Conservation (phyloP, 441 rosid genomes). For the Sinapis alba region DNA sequence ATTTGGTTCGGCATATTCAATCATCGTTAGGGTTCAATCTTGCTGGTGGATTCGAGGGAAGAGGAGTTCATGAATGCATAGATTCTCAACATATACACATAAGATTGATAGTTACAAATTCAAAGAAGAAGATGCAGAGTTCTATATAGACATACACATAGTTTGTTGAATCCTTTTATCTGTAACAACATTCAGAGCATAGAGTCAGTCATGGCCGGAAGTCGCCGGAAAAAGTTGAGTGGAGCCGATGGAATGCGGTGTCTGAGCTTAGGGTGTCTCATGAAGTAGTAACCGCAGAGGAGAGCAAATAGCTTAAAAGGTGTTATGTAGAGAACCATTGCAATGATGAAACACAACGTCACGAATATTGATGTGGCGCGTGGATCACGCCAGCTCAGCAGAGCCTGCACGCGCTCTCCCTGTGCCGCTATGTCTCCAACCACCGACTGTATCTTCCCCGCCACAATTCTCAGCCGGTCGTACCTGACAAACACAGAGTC, state of each 20-base stretch:
- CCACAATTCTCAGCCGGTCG: conserved; percentile 79
- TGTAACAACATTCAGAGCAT: conserved; percentile 53
- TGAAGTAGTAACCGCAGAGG: conserved; percentile 55
- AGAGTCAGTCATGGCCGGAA: conserved; percentile 81
- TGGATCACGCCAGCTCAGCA: conserved; percentile 92
- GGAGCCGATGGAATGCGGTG: conserved; percentile 70
- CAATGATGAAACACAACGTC: conserved; percentile 63
- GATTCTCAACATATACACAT: neutral
- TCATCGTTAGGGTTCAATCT: neutral
- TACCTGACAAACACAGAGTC: conserved; percentile 47
- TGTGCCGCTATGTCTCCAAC: conserved; percentile 91
- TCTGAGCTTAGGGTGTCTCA: conserved; percentile 94
- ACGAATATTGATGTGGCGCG: conserved; percentile 80
- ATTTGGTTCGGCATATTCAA: neutral
- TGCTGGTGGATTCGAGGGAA: neutral
- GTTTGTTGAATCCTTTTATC: neutral
- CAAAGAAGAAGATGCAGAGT: neutral
- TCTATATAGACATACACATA: neutral
- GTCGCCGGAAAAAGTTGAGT: conserved; percentile 86
- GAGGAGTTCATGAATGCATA: neutral
- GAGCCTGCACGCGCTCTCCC: conserved; percentile 80
- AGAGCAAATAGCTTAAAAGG: conserved; percentile 78
- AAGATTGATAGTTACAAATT: neutral
- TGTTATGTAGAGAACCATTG: conserved; percentile 66
- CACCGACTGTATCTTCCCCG: conserved; percentile 76